Evolutionary conservation across 228 moss, liverwort and hornwort species (phyloP), one percentile per base, ranked within the genome.

Genomic region (Sphagnum magellanicum): DNA sequence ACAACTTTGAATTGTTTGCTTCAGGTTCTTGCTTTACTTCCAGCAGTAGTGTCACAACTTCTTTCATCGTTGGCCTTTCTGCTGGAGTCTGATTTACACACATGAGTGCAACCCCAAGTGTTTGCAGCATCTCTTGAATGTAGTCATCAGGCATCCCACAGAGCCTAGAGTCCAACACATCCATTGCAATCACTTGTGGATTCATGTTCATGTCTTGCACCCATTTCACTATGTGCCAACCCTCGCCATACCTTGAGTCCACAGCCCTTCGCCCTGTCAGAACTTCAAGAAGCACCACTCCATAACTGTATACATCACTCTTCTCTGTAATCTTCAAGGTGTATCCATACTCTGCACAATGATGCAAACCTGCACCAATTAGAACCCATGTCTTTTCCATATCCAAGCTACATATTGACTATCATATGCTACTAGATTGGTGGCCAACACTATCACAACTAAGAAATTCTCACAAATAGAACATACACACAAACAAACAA

Each of bases 261-360:
- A 81, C 84, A 4, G 84, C 84, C 58, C 65, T 78, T 63, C 84
- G 66, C 50, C 84, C 84, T 1, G 84, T 81, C 67, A 85, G 48
- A 70, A 85, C 74, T 64, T 85, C 84, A 59, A 85, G 81, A 65
- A 85, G 53, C 50, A 85, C 84, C 50, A 85, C 84, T 14, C 84
- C 84, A 51, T 85, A 85, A 71, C 84, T 85, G 76, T 85, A 85
- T 10, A 85, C 84, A 64, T 85, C 84, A 72, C 84, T 85, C 68
- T 85, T 85, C 62, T 81, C 84, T 12, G 84, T 81, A 9, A 85
- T 85, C 50, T 85, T 85, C 81, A 85, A 76, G 4, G 84, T 85
- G 67, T 85, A 85, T 6, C 84, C 84, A 67, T 85, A 85, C 61
- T 85, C 84, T 81, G 84, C 68, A 72, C 32, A 32, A 32, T 32